phyloP scores from a whole-genome alignment of 805 yeast genomes.

The Nematodospora valgi region DNA sequence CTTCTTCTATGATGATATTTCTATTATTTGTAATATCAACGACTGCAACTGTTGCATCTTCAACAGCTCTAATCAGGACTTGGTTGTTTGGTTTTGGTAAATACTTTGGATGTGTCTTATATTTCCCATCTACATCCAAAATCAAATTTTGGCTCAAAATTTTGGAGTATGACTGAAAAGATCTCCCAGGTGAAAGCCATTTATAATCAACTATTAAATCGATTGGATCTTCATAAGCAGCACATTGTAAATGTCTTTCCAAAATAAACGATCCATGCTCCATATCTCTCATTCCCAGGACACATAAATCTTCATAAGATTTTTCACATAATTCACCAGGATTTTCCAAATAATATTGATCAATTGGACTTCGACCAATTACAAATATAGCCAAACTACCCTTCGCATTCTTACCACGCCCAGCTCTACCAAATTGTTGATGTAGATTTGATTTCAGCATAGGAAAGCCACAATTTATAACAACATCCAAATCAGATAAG shows the following conservation, averaged over 20 bases:
- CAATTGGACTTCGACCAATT: conserved; percentile 80
- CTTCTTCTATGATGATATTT: conserved; percentile 78
- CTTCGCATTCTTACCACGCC: conserved; percentile 63
- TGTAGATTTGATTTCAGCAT: conserved; percentile 79
- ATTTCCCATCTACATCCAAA: conserved; percentile 29
- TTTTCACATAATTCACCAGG: conserved; percentile 54
- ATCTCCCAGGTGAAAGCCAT: conserved; percentile 48
- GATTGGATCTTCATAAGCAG: conserved; percentile 82
- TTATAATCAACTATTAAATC: conserved; percentile 46
- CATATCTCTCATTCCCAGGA: conserved; percentile 31
- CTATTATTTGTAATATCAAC: conserved; percentile 81
- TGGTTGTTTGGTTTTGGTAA: conserved; percentile 78
- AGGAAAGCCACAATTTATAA: conserved; percentile 91
- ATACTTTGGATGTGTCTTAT: conserved; percentile 42
- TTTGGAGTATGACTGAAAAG: conserved; percentile 15
- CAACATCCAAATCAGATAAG: conserved; percentile 90
- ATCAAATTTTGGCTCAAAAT: conserved; percentile 36
- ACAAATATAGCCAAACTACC: conserved; percentile 86
- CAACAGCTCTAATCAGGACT: conserved; percentile 80
- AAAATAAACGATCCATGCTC: conserved; percentile 43
- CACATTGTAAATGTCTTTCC: conserved; percentile 90
- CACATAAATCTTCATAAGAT: conserved; percentile 40
- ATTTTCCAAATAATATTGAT: conserved; percentile 75
- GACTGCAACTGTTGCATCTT: conserved; percentile 79
- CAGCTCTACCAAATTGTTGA: conserved; percentile 97